Percentiles rank a stretch among this genome's conserved stretches.
Evolutionary conservation across 1,139 yeast species (phyloP).

Genomic region (Pichia sp.): DNA sequence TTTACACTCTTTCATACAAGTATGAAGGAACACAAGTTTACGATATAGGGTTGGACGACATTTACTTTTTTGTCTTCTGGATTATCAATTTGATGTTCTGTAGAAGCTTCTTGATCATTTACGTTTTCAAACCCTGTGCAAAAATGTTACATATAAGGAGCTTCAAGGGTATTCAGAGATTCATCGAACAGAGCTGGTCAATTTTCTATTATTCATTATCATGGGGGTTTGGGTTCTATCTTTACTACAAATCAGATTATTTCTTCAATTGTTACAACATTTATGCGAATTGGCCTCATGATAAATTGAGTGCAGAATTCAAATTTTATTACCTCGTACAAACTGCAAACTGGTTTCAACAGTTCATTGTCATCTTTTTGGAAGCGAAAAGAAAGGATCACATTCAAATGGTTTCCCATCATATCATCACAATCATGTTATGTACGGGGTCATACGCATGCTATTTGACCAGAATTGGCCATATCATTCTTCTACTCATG

Average conservation of each 20-base stretch:
- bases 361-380: constrained; percentile 64
- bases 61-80: constrained; percentile 48
- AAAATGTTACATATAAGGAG: constrained; percentile 39
- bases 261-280: constrained; percentile 51
- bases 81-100: constrained; percentile 51
- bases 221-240: constrained; percentile 49
- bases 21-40: constrained; percentile 30
- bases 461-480: constrained; percentile 73
- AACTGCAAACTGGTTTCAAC: constrained; percentile 75
- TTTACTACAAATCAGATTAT: constrained; percentile 55
- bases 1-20: constrained; percentile 43
- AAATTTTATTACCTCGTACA: constrained; percentile 69
- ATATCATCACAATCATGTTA: constrained; percentile 66
- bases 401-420: constrained; percentile 82
- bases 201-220: constrained; percentile 53
- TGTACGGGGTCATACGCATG: constrained; percentile 67
- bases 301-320: constrained; percentile 38
- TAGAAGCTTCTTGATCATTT: constrained; percentile 55
- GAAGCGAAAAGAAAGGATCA: constrained; percentile 81
- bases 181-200: constrained; percentile 86
- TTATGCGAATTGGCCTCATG: constrained; percentile 76
- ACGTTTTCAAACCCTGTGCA: constrained; percentile 54
- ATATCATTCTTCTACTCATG: constrained; percentile 71
- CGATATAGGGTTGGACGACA: constrained; percentile 53
- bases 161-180: constrained; percentile 51